Conservation (phyloP, 2,329 filamentous ascomycete genomes). For the Penicillium sp. region DNA sequence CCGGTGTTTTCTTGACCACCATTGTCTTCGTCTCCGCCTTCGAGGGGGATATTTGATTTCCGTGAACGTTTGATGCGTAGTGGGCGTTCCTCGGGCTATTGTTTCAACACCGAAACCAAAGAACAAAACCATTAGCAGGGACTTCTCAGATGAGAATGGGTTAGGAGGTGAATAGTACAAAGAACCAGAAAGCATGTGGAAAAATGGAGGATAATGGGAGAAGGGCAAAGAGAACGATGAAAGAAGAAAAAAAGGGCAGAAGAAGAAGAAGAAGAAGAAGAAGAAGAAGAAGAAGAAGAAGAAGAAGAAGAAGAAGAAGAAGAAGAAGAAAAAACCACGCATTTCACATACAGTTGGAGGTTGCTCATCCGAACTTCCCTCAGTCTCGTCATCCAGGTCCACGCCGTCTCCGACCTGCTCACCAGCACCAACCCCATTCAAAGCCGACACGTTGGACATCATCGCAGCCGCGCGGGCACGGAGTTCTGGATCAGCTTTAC, state of each 20-base stretch:
- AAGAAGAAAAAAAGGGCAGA: neutral
- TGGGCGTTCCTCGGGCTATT: constrained; percentile 44
- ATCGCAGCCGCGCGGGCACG: constrained; percentile 32
- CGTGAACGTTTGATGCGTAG: constrained; percentile 41
- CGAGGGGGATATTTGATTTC: constrained; percentile 30
- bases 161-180: too few species aligned
- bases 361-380: constrained; percentile 41
- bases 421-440: constrained; percentile 19
- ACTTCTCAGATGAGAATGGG: too few species aligned
- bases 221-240: neutral
- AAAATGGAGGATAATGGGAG: neutral
- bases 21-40: constrained; percentile 23
- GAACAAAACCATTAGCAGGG: neutral
- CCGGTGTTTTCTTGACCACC: constrained; percentile 16
- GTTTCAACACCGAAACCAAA: neutral
- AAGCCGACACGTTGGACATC: constrained; percentile 21
- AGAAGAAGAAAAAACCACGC: neutral
- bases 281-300: neutral
- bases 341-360: constrained; percentile 35
- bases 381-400: constrained; percentile 39
- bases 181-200: too few species aligned
- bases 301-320: neutral
- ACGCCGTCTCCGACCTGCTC: constrained; percentile 18
- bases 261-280: neutral
- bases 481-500: constrained; percentile 29